These are phyloP conservation scores for Boletus fagicola DNA, from an alignment of 768 basidiomycete species.

Conservation along the genomic window DNA sequence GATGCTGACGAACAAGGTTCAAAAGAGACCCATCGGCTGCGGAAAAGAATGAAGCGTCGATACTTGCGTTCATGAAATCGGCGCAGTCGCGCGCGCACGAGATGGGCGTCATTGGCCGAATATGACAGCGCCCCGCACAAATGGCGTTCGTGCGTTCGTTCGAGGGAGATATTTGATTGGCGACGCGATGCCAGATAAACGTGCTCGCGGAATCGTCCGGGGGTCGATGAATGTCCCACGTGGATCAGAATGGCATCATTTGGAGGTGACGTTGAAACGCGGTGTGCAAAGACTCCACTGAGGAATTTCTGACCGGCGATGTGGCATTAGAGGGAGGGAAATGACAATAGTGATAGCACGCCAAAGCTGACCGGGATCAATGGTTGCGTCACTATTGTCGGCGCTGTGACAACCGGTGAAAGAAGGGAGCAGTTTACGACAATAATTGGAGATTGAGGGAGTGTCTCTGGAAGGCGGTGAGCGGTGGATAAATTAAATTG, in stretches of 20 bases:
- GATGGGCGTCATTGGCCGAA: constrained; percentile 19
- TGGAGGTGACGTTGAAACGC: not conserved
- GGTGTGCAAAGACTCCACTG: not conserved
- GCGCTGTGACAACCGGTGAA: constrained; percentile 17
- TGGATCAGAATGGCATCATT: not conserved
- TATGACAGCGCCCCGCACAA: constrained; percentile 7
- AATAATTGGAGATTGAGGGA: constrained; percentile 17
- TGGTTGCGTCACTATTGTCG: constrained; percentile 4
- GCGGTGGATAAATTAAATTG: constrained; percentile 12
- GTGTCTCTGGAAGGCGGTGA: constrained; percentile 3
- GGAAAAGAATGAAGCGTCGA: constrained; percentile 1
- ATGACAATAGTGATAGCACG: not conserved
- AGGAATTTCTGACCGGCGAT: constrained; percentile 10
- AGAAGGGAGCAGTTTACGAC: constrained; percentile 20
- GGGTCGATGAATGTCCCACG: constrained; percentile 3
- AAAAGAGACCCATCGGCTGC: not conserved
- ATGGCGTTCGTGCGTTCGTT: constrained; percentile 2
- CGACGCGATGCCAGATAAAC: not conserved
- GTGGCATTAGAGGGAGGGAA: constrained; percentile 15
- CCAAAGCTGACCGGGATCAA: constrained; percentile 2
- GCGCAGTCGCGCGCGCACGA: constrained; percentile 10
- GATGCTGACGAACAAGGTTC: constrained; percentile 4
- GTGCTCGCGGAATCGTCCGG: constrained; percentile 6
- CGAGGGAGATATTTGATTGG: constrained; percentile 2
- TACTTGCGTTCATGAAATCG: constrained; percentile 17